Evolutionary conservation across 495 filamentous ascomycete genomes (phyloP), one percentile per base, ranked within the genome.

Genomic region (Tuber indicum): DNA sequence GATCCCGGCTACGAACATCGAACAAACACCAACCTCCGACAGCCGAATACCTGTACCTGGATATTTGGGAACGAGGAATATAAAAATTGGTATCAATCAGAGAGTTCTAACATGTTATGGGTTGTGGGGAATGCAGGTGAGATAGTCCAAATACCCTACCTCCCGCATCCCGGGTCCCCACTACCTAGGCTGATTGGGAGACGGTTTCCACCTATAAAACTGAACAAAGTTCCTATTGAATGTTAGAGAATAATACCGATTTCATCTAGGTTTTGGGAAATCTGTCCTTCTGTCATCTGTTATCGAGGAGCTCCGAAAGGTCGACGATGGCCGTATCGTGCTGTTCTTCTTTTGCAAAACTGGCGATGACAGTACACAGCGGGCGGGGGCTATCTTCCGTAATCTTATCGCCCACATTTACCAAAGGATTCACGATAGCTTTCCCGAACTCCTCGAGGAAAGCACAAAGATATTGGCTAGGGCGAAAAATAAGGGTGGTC

Each of bases 291-390:
- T 76, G 19, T 76, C 75, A 19, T 26, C 75, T 17, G 66, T 76
- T 70, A 62, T 76, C 9, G 75, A 74, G 46, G 62, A 45, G 3
- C n/a, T 76, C 39, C 69, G 26, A 17, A 43, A 32, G 70, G 75
- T 47, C 7, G 19, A 32, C 41, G 75, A 58, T 49, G 72, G 70
- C n/a, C 71, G 39, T 32, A 66, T 74, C 44, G 75, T 76, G 47
- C 26, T 76, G 23, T 76, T 58, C 73, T 76, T 76, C 75, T 76
- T 76, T 74, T 76, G 75, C 71, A 76, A 76, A 44, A 74, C 71
- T 26, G 75, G 75, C 17, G 75, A 76, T 43, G 75, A 76, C 66
- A 74, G 71, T 52, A 76, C 75, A 23, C 75, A 76, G 39, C 75
- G 75, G 7, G 75, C 75, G 44, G 75, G 45, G 23, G 58, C 75